Base-by-base conservation (phyloP, 2,329 filamentous ascomycete genomes). In the Fusarium stilboides region DNA sequence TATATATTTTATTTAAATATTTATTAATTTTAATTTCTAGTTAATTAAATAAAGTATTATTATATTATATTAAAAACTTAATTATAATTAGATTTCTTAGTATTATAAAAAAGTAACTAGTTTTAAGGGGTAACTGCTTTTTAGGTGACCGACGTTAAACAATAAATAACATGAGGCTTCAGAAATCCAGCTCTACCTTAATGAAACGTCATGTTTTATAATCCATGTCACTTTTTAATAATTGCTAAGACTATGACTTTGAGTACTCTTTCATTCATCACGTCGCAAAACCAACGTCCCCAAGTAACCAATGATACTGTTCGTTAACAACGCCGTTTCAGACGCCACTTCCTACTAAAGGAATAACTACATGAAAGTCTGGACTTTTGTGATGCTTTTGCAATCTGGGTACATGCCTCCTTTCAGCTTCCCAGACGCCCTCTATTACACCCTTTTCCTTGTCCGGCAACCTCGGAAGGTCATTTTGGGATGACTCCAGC, bases 371-470 rank as follows among this genome's bases (percentile, higher is more conserved):
- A 75, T 68, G 57, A 73, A 70, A 65, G 66, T 68, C 70, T 65
- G 66, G 72, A 72, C 71, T 75, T 75, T 75, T 73, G 64, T 68
- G 70, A 70, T 74, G 73, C 64, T 72, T 68, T 69, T 69, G 71
- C 65, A 54, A 46, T 59, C 62, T 54, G 54, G 65, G 62, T 57
- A 66, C 64, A 63, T 51, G 64, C 62, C 47, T 69, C 59, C 64
- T 60, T 68, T 65, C 65, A 65, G 56, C 60, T 65, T 67, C 65
- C 69, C 65, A 57, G 55, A 61, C 55, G 57, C 63, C 70, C 51
- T 75, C 73, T 74, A 66, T 72, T 69, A 73, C 73, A 75, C 65
- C 70, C 42, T 68, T 71, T 75, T 65, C 36, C 59, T 74, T 57
- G 69, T 74, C 67, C 72, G 64, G 71, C 58, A 59, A 58, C 73